Conservation (phyloP, 1,139 yeast species). For the Suzukiozyma palmioleophila region DNA sequence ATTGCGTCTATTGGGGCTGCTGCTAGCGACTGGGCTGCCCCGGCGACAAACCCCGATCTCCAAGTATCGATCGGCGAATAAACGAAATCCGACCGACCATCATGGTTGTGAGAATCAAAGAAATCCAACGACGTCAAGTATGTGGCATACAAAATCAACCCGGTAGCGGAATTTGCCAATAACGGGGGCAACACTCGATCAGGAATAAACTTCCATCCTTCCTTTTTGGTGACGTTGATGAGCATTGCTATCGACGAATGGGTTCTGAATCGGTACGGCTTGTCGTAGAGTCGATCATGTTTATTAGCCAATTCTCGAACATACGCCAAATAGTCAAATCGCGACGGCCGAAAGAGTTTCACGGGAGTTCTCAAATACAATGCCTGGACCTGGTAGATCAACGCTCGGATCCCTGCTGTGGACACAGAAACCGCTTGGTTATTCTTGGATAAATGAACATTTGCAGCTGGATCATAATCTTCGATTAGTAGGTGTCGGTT, state of each 20-base stretch:
- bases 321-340: slow-evolving; percentile 79
- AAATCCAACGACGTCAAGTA: slow-evolving; percentile 54
- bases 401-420: slow-evolving; percentile 81
- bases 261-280: slow-evolving; percentile 65
- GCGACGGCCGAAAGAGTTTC: slow-evolving; percentile 82
- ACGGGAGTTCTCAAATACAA: slow-evolving; percentile 79
- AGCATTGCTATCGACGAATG: slow-evolving; percentile 78
- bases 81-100: slow-evolving; percentile 10
- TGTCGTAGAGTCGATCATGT: slow-evolving; percentile 42
- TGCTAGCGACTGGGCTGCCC: slow-evolving; percentile 80
- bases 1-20: slow-evolving; percentile 95
- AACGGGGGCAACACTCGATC: slow-evolving; percentile 83
- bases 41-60: slow-evolving; percentile 81
- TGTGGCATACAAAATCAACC: slow-evolving; percentile 77
- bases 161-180: slow-evolving; percentile 82
- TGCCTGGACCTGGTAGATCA: slow-evolving; percentile 74
- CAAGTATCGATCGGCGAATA: slow-evolving; percentile 54
- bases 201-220: slow-evolving; percentile 88
- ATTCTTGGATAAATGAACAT: slow-evolving; percentile 1
- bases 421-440: slow-evolving; percentile 44
- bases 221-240: slow-evolving; percentile 61
- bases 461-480: not conserved
- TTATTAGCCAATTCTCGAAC: slow-evolving; percentile 51
- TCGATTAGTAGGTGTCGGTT: not conserved
- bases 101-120: slow-evolving; percentile 11